phyloP scores from a whole-genome alignment of 2,329 filamentous ascomycete genomes.

The Paecilomyces formosus region DNA sequence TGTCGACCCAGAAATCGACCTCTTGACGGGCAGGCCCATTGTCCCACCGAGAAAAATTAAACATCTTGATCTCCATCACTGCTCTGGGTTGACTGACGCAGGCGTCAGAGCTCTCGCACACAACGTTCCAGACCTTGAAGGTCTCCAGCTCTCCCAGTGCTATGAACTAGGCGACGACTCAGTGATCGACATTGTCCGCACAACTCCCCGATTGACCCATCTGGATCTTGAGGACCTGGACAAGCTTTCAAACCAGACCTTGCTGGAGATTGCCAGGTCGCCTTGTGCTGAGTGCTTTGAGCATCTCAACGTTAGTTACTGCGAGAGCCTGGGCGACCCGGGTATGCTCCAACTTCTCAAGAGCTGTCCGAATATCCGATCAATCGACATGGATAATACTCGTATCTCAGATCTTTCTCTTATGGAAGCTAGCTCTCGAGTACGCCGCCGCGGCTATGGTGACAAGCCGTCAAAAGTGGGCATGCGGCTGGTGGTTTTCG shows the following conservation, averaged over 20 bases:
- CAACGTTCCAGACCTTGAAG: conserved; percentile 71
- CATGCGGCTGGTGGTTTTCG: conserved; percentile 74
- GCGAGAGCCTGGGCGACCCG: conserved; percentile 72
- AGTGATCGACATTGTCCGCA: conserved; percentile 64
- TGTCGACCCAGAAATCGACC: conserved; percentile 66
- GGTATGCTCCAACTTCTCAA: conserved; percentile 81
- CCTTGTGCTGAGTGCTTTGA: conserved; percentile 65
- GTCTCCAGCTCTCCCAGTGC: conserved; percentile 75
- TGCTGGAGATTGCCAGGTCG: conserved; percentile 68
- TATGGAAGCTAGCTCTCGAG: conserved; percentile 73
- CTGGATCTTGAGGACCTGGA: conserved; percentile 84
- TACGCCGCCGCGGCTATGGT: conserved; percentile 57
- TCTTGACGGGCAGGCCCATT: conserved; percentile 66
- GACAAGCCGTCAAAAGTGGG: conserved; percentile 49
- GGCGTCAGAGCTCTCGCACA: conserved; percentile 66
- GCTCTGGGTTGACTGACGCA: conserved; percentile 61
- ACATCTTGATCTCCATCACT: conserved; percentile 79
- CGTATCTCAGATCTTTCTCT: conserved; percentile 80
- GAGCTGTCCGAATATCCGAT: conserved; percentile 60
- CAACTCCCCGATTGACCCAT: conserved; percentile 70
- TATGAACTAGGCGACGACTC: conserved; percentile 65
- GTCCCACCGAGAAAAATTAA: conserved; percentile 72
- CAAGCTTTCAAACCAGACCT: conserved; percentile 64
- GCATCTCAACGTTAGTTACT: conserved; percentile 84
- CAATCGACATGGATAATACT: conserved; percentile 87